Evolutionary conservation across 345 rosid species (phyloP).

Genomic region (Orychophragmus violaceus): DNA sequence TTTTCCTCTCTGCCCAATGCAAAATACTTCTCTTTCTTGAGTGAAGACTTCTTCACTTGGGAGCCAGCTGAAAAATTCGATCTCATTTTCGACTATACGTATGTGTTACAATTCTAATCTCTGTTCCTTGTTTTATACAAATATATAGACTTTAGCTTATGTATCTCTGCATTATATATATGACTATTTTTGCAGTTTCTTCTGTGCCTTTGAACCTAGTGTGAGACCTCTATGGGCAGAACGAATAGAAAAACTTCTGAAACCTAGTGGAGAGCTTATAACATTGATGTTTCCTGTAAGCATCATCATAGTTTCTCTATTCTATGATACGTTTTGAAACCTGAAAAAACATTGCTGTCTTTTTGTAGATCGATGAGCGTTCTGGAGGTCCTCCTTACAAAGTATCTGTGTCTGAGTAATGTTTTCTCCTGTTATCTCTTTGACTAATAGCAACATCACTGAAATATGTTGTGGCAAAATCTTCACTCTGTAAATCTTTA

Average conservation of each 20-base stretch:
- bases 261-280: slow-evolving; percentile 71
- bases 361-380: slow-evolving; percentile 60
- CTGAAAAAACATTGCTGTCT: neutral
- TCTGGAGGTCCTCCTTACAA: slow-evolving; percentile 73
- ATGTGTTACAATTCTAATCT: slow-evolving; percentile 14
- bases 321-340: neutral
- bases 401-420: slow-evolving; percentile 70
- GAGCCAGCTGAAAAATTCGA: slow-evolving; percentile 54
- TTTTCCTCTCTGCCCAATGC: slow-evolving; percentile 52
- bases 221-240: slow-evolving; percentile 68
- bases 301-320: neutral
- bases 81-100: slow-evolving; percentile 84
- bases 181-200: slow-evolving; percentile 48
- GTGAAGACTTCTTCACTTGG: slow-evolving; percentile 80
- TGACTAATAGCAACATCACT: neutral
- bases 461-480: neutral
- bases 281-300: slow-evolving; percentile 79
- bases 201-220: slow-evolving; percentile 45
- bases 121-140: neutral
- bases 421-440: slow-evolving; percentile 5
- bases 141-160: neutral
- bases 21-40: slow-evolving; percentile 42
- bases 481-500: neutral
- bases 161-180: too few species aligned
- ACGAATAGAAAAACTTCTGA: slow-evolving; percentile 43